Evolutionary conservation across 2,329 filamentous ascomycete species (phyloP).

Genomic region (Penicillium verrucosum): DNA sequence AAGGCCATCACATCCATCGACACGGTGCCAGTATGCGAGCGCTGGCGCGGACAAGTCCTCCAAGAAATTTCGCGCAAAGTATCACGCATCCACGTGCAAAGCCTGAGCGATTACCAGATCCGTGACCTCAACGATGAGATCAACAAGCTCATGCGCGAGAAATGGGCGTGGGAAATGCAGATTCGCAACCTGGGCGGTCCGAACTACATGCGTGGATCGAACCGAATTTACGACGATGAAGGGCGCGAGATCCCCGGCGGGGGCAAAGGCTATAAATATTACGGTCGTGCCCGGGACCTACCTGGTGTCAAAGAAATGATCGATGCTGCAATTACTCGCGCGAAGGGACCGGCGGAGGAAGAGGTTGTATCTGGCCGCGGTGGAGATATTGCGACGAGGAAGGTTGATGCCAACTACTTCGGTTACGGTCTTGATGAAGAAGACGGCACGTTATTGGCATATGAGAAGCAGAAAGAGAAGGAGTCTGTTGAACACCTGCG

Average conservation of each 20-base stretch:
- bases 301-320: slow-evolving; percentile 97
- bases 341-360: slow-evolving; percentile 63
- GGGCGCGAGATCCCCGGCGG: slow-evolving; percentile 67
- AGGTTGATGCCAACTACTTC: slow-evolving; percentile 92
- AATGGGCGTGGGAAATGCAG: slow-evolving; percentile 98
- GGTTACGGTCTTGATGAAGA: slow-evolving; percentile 93
- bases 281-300: slow-evolving; percentile 82
- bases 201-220: slow-evolving; percentile 83
- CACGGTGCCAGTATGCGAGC: slow-evolving; percentile 83
- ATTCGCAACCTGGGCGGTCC: slow-evolving; percentile 94
- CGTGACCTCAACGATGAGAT: slow-evolving; percentile 98
- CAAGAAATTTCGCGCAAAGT: slow-evolving; percentile 98
- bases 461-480: slow-evolving; percentile 79
- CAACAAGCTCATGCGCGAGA: slow-evolving; percentile 98
- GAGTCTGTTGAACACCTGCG: slow-evolving; percentile 72
- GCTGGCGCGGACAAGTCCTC: slow-evolving; percentile 96
- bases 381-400: slow-evolving; percentile 51
- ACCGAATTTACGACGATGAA: slow-evolving; percentile 69
- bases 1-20: slow-evolving; percentile 86
- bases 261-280: slow-evolving; percentile 91
- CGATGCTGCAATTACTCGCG: slow-evolving; percentile 66
- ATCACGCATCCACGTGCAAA: slow-evolving; percentile 86
- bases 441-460: slow-evolving; percentile 73
- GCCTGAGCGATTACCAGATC: slow-evolving; percentile 94
- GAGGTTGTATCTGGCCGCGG: slow-evolving; percentile 55